phyloP scores from a whole-genome alignment of 2,329 filamentous ascomycete genomes.

The Pyricularia grisea region DNA sequence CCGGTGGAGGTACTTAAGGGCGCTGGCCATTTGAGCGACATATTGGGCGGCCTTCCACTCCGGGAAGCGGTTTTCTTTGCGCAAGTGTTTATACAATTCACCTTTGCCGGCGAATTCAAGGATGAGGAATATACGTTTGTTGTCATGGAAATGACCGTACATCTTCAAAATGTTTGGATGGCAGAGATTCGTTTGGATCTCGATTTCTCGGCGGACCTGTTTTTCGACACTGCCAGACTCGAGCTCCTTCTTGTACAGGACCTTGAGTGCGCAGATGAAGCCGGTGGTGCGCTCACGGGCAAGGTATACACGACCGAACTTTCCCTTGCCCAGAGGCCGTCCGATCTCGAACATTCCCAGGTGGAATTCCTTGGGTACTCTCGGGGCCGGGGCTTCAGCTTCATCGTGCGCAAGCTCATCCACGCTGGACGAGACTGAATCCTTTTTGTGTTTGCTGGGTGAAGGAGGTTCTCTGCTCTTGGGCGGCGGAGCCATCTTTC shows the following conservation, averaged over 20 bases:
- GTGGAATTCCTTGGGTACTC: slow-evolving; percentile 59
- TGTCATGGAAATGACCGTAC: slow-evolving; percentile 84
- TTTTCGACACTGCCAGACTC: slow-evolving; percentile 73
- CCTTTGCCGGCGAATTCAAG: slow-evolving; percentile 80
- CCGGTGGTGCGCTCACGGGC: slow-evolving; percentile 69
- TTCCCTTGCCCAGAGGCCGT: slow-evolving; percentile 76
- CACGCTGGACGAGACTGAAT: slow-evolving; percentile 14
- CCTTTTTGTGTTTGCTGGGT: slow-evolving; percentile 28
- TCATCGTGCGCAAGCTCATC: slow-evolving; percentile 34
- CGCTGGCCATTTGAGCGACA: slow-evolving; percentile 84
- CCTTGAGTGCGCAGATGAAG: slow-evolving; percentile 81
- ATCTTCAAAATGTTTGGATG: slow-evolving; percentile 79
- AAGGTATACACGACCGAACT: slow-evolving; percentile 80
- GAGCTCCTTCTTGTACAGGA: slow-evolving; percentile 75
- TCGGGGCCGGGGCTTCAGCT: slow-evolving; percentile 18
- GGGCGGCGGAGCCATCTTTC: slow-evolving; percentile 26
- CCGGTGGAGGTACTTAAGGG: slow-evolving; percentile 82
- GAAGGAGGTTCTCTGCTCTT: slow-evolving; percentile 23
- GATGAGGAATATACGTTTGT: slow-evolving; percentile 79
- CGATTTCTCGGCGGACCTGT: slow-evolving; percentile 79
- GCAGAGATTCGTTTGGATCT: slow-evolving; percentile 80
- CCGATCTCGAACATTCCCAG: slow-evolving; percentile 93
- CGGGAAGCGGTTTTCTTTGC: slow-evolving; percentile 68
- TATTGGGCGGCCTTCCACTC: slow-evolving; percentile 84
- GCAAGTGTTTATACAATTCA: slow-evolving; percentile 80